phyloP scores from a whole-genome alignment of 1,284 basidiomycete genomes.

The Prillingera fragicola region DNA sequence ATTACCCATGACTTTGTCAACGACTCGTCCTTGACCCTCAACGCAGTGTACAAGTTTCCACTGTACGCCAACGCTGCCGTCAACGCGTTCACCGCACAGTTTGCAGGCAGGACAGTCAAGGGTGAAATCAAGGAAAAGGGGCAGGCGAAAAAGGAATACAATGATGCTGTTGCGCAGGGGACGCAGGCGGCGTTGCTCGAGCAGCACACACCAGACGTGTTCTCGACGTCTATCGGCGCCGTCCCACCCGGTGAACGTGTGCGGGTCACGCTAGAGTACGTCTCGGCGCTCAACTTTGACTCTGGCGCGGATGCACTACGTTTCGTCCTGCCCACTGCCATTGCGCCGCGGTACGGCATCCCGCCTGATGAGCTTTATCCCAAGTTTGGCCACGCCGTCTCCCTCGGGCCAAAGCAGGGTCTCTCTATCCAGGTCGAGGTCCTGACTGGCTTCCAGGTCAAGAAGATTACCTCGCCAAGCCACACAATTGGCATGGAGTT shows the following conservation, averaged over 20 bases:
- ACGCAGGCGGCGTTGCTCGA: slow-evolving; percentile 49
- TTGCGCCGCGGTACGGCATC: slow-evolving; percentile 21
- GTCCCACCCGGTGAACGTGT: slow-evolving; percentile 9
- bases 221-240: slow-evolving; percentile 13
- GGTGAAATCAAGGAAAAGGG: slow-evolving; percentile 55
- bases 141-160: slow-evolving; percentile 50
- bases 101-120: slow-evolving; percentile 49
- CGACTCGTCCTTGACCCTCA: slow-evolving; percentile 41
- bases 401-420: not conserved
- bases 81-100: slow-evolving; percentile 53
- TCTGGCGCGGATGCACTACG: slow-evolving; percentile 20
- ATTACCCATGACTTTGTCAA: slow-evolving; percentile 55
- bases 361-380: not conserved
- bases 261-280: slow-evolving; percentile 15
- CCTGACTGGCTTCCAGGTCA: slow-evolving; percentile 11
- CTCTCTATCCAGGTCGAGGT: slow-evolving; percentile 16
- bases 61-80: slow-evolving; percentile 56
- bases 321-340: slow-evolving; percentile 17
- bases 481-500: slow-evolving; percentile 13
- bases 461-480: slow-evolving; percentile 13
- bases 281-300: slow-evolving; percentile 22
- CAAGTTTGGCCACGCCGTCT: not conserved
- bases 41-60: slow-evolving; percentile 57
- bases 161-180: slow-evolving; percentile 50
- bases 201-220: slow-evolving; percentile 19